phyloP scores from a whole-genome alignment of 2,329 filamentous ascomycete species.

The Nothomitra cinnamomea region DNA sequence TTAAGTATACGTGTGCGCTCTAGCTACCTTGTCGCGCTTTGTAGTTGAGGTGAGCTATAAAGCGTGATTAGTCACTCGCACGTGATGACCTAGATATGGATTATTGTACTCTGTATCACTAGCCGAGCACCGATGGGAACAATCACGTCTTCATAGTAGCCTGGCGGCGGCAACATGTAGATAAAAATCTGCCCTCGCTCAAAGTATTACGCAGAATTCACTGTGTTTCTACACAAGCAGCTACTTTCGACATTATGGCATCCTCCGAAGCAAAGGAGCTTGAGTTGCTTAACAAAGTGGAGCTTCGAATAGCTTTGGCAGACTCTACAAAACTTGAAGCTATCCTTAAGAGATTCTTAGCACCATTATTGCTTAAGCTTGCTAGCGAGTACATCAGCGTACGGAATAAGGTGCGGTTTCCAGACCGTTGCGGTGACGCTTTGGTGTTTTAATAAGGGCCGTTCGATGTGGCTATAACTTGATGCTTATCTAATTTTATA shows the following conservation, averaged over 20 bases:
- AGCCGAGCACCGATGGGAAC: no score
- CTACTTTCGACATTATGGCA: not conserved
- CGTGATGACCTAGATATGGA: no score
- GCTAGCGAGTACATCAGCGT: constrained; percentile 66
- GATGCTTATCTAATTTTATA: constrained; percentile 13
- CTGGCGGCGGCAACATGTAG: no score
- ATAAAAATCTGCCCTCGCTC: no score
- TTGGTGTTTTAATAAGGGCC: not conserved
- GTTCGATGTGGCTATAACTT: not conserved
- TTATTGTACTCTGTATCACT: no score
- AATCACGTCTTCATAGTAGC: no score
- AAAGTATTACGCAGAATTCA: no score
- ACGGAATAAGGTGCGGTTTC: constrained; percentile 47
- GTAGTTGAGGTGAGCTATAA: no score
- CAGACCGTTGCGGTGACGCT: constrained; percentile 1
- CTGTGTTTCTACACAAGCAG: no score
- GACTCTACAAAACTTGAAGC: constrained; percentile 65
- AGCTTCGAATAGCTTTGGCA: constrained; percentile 67
- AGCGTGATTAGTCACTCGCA: no score
- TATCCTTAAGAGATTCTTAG: constrained; percentile 61
- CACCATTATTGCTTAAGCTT: constrained; percentile 72
- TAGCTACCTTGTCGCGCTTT: no score
- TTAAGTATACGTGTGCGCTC: no score
- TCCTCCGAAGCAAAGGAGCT: constrained; percentile 52
- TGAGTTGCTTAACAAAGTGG: constrained; percentile 67